Base-by-base conservation (phyloP, 192 early-diverging fungal genomes). In the Spinellus fusiger region DNA sequence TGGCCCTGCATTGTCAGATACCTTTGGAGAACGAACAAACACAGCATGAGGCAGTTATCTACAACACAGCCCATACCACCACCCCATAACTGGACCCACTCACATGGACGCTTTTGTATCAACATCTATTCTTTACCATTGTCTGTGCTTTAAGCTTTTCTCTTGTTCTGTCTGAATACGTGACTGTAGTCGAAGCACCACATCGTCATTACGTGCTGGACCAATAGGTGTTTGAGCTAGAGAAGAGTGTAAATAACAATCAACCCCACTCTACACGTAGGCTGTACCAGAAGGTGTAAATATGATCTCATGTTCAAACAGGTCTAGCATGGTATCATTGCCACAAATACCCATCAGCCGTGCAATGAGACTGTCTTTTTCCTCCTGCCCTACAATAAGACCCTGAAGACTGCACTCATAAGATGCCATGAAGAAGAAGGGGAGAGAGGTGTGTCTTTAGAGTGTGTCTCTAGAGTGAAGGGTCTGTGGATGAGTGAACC, bases 151-250 rank as follows among this genome's bases (percentile, higher is more conserved):
- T 47, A 61, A 64, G 38, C 54, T 72, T 56, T 59, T 75, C 52
- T 72, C 60, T 40, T 62, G 73, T 73, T 71, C 77, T 65, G 35
- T 76, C 57, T 54, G 73, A 63, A 63, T 78, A 76, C 40, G 73
- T 58, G 80, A 77, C 28, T 73, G 67, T 46, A 91, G 68, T 35
- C 86, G 75, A 32, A 91, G 70, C 23, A 85, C 69, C 33, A 87
- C 77, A 76, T 93, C 89, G 33, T 90, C 86, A 54, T 88, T 85
- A 34, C 90, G 75, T 27, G 73, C 66, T 46, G 86, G 86, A 50
- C 90, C 90, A 35, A 77, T 64, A 0, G 85, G 80, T 29, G 89
- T 90, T 59, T 86, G 79, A 18, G 80, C 82, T 79, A 73, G 27
- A 58, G 4, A 54, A 20, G 25, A 20, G 15, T 37, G n/a, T 16